Evolutionary conservation across 139 green algal species (phyloP).

Genomic region (Desmodesmus armatus): DNA sequence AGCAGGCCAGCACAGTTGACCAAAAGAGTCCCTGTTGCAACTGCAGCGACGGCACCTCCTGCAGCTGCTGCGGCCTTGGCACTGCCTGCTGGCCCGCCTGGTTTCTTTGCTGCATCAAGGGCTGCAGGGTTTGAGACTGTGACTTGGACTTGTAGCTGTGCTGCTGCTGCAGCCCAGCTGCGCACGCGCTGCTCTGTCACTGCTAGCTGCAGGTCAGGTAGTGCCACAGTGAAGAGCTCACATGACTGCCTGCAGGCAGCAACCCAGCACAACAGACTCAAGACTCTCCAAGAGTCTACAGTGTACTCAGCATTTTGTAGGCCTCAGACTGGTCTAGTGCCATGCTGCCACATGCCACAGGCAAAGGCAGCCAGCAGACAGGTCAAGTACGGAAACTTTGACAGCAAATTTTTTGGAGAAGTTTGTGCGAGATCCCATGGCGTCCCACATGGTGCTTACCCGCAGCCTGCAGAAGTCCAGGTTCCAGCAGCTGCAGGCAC

Average conservation of each 20-base stretch:
- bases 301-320: not conserved
- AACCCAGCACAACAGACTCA: not conserved
- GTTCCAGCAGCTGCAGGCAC: constrained; percentile 2
- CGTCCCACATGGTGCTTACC: not conserved
- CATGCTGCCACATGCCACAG: not conserved
- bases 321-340: not conserved
- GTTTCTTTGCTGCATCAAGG: not conserved
- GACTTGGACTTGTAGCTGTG: not conserved
- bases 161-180: constrained; percentile 24
- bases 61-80: constrained; percentile 3
- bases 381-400: not conserved
- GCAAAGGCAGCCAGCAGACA: not conserved
- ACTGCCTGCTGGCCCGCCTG: too few species aligned
- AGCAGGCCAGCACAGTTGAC: constrained; percentile 26
- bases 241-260: not conserved
- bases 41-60: not conserved
- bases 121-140: not conserved
- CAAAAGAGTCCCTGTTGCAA: constrained; percentile 13
- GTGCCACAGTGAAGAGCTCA: not conserved
- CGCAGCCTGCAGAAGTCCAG: not conserved
- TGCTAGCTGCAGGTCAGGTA: not conserved
- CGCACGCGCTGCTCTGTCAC: constrained; percentile 18
- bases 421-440: not conserved
- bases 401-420: not conserved
- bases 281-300: not conserved